A percentile compares a stretch with the other conserved stretches of the same genome.
Evolutionary conservation across 495 filamentous ascomycete genomes (phyloP).

Genomic region (Aspergillus coremiiformis): DNA sequence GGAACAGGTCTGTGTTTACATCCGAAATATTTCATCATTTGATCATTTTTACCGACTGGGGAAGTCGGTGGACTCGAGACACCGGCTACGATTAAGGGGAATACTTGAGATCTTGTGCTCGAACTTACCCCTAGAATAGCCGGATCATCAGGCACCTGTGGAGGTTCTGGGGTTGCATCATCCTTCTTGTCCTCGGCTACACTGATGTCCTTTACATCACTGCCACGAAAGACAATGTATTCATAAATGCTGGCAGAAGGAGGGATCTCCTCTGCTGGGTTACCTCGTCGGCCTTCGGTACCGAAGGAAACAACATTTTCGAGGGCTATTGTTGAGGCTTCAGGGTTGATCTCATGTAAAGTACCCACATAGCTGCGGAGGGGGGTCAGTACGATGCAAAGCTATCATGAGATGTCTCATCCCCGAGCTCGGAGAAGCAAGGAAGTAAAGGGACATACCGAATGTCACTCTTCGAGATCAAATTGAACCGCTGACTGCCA

Average conservation of each 20-base stretch:
- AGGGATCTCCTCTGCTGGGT: conserved; percentile 70
- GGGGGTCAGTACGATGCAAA: conserved; percentile 13
- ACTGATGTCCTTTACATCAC: conserved; percentile 95
- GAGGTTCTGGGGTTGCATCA: conserved; percentile 54
- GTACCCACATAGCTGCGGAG: conserved; percentile 78
- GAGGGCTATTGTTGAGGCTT: conserved; percentile 89
- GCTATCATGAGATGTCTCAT: no score
- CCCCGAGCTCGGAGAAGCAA: no score
- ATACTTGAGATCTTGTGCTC: not conserved
- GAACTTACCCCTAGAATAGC: conserved; percentile 92
- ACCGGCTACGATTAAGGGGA: not conserved
- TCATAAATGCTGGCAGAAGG: conserved; percentile 84
- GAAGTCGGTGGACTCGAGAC: conserved; percentile 8
- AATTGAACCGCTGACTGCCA: conserved; percentile 45
- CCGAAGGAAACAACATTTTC: conserved; percentile 91
- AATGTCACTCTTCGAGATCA: conserved; percentile 97
- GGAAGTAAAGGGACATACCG: conserved; percentile 49
- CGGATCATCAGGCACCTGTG: conserved; percentile 85
- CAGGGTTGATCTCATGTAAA: conserved; percentile 95
- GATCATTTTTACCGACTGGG: conserved; percentile 24
- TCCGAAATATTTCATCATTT: conserved; percentile 58
- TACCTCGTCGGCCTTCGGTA: conserved; percentile 78
- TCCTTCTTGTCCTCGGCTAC: conserved; percentile 80
- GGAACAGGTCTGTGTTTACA: conserved; percentile 54
- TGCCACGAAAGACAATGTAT: conserved; percentile 98